These are phyloP conservation scores for Brassica cretica DNA, from an alignment of 345 rosid genomes.

Conservation along the genomic window DNA sequence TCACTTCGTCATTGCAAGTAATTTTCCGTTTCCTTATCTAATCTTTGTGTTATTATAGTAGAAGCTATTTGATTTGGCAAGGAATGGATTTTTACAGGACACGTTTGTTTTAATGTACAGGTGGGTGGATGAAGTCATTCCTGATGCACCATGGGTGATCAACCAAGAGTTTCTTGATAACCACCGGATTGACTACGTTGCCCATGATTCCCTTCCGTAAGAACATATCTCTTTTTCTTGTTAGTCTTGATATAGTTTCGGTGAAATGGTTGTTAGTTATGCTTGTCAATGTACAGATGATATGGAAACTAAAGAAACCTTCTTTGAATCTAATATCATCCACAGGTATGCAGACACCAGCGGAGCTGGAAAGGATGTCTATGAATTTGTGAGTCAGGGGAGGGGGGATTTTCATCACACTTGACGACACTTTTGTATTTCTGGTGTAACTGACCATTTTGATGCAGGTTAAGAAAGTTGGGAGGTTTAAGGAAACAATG, in stretches of 20 bases:
- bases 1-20: constrained; percentile 98
- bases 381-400: constrained; percentile 78
- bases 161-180: constrained; percentile 83
- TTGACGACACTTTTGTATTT: constrained; percentile 1
- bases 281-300: neutral
- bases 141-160: constrained; percentile 92
- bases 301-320: constrained; percentile 4
- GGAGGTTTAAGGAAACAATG: constrained; percentile 88
- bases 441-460: constrained; percentile 27
- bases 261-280: constrained; percentile 6
- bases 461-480: constrained; percentile 74
- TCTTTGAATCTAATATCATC: constrained; percentile 10
- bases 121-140: constrained; percentile 97
- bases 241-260: neutral
- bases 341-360: constrained; percentile 89
- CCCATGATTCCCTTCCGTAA: constrained; percentile 96
- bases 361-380: constrained; percentile 88
- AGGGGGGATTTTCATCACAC: neutral
- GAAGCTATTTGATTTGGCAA: neutral
- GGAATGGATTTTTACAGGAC: neutral
- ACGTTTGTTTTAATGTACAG: constrained; percentile 38
- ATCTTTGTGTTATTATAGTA: neutral
- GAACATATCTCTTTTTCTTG: neutral
- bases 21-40: neutral
- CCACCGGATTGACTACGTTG: constrained; percentile 72